Evolutionary conservation across 139 green algal genomes (phyloP), one percentile per base, ranked within the genome.

Genomic region (Chlamydomonas sp.): DNA sequence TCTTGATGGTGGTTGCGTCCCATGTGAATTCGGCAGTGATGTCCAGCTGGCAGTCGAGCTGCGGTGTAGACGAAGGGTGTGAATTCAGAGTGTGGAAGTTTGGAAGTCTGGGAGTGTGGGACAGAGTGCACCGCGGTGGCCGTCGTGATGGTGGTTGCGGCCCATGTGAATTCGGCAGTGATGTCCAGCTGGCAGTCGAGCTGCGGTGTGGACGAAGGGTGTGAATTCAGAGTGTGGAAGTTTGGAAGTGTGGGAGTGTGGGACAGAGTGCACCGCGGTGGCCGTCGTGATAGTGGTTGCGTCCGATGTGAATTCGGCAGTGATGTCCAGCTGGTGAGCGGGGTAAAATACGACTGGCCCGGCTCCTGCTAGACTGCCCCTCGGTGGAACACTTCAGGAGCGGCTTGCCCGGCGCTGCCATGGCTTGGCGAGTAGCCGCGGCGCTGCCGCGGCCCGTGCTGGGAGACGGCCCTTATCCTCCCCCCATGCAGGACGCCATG

Each of bases 261-360:
- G 67, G 47, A 82, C 70, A 5, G 37, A 48, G 33, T 82, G 76
- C 6, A 65, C n/a, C 2, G 47, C 72, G 5, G 4, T 1, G 20
- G 64, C 76, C 3, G 65, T 35, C 31, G 67, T 74, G 20, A 82
- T 72, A 48, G 33, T 58, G 37, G 50, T 73, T 8, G 35, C 28
- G 57, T 82, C 76, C 68, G 64, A 81, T 37, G 62, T 62, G 10
- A 74, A 3, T n/a, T n/a, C n/a, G 43, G 43, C 16, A n/a, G 43
- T 54, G 16, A 54, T 16, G 16, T 54, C 43, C 10, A 13, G 16
- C 43, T 54, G n/a, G n/a, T n/a, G n/a, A n/a, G n/a, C n/a, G n/a
- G n/a, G n/a, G n/a, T n/a, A n/a, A n/a, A n/a, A n/a, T n/a, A n/a
- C n/a, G n/a, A n/a, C n/a, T n/a, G n/a, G n/a, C n/a, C n/a, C n/a